Evolutionary conservation across 192 early-diverging fungal species (phyloP).

Genomic region (Spizellomyces punctatus): DNA sequence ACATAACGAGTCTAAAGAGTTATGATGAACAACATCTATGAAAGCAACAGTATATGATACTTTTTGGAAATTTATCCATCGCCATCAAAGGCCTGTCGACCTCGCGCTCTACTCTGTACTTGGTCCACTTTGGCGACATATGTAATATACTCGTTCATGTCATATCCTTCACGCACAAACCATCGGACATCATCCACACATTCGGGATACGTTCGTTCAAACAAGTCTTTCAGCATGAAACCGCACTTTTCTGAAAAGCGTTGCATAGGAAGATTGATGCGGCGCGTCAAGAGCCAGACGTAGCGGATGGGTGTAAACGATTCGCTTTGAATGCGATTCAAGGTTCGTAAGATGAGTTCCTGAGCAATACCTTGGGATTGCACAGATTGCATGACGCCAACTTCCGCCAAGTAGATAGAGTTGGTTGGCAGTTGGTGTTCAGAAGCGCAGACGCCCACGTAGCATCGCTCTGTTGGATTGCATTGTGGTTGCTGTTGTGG

Average conservation of each 20-base stretch:
- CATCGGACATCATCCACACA: neutral
- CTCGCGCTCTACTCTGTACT: neutral
- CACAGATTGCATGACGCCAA: constrained; percentile 24
- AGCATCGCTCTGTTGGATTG: neutral
- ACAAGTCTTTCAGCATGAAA: constrained; percentile 12
- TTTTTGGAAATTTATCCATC: too few species aligned
- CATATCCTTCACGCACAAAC: constrained; percentile 21
- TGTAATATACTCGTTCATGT: constrained; percentile 24
- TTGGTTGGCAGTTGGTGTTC: constrained; percentile 15
- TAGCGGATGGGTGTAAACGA: neutral
- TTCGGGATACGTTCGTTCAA: constrained; percentile 12
- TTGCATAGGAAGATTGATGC: constrained; percentile 28
- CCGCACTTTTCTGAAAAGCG: constrained; percentile 28
- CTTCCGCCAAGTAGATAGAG: constrained; percentile 17
- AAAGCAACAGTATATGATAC: too few species aligned
- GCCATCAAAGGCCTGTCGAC: neutral
- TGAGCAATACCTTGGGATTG: constrained; percentile 26
- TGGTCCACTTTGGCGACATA: constrained; percentile 11
- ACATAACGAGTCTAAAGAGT: too few species aligned
- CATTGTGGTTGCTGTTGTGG: neutral
- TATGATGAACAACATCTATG: too few species aligned
- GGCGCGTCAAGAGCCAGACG: constrained; percentile 26
- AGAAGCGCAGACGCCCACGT: constrained; percentile 25
- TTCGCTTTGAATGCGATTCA: neutral
- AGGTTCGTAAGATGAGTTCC: constrained; percentile 12